Base-by-base conservation (phyloP, 345 rosid species). In the Ceriops decandra region DNA sequence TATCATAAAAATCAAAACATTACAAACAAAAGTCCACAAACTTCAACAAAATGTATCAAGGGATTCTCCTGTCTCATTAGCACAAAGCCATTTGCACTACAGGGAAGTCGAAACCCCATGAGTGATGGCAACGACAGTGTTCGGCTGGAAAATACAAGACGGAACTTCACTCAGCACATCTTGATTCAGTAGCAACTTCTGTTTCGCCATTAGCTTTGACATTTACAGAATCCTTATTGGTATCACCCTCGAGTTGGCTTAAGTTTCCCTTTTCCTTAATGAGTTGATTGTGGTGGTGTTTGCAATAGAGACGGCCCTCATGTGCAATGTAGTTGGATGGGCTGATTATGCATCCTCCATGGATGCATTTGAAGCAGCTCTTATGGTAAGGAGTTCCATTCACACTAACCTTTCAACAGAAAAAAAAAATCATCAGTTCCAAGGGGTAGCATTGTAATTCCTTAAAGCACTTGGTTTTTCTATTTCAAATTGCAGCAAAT, bases 351-450 rank as follows among this genome's bases (percentile, higher is more conserved):
- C 99, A 95, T 8, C 99, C 97, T 74, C 99, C 99, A 77, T 95
- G 99, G 60, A 83, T 91, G 81, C 99, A 95, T 83, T 95, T 95
- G 95, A 95, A 95, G 72, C 99, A 95, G 80, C 97, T 91, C 85
- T 80, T 91, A 74, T 95, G 99, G 79, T 95, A 91, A 52, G 90
- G 81, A 70, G 95, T 91, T 42, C 97, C 97, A 77, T 95, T 95
- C 79, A 95, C 97, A 8, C 97, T 82, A 68, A 95, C 99, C 99
- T 95, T 74, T 75, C 36, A 33, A 33, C 9, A 33, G 9, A 33
- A 33, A 33, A 33, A 22, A 22, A 33, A 33, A 33, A 33, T 33
- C 36, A 33, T 33, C 36, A 33, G 10, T 33, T 33, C 36, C 36
- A 7, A 33, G 10, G 9, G 36, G 9, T 7, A 33, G 36, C 6